Base-by-base conservation (phyloP, 2,329 filamentous ascomycete genomes). In the Gnomoniopsis smithogilvyi region DNA sequence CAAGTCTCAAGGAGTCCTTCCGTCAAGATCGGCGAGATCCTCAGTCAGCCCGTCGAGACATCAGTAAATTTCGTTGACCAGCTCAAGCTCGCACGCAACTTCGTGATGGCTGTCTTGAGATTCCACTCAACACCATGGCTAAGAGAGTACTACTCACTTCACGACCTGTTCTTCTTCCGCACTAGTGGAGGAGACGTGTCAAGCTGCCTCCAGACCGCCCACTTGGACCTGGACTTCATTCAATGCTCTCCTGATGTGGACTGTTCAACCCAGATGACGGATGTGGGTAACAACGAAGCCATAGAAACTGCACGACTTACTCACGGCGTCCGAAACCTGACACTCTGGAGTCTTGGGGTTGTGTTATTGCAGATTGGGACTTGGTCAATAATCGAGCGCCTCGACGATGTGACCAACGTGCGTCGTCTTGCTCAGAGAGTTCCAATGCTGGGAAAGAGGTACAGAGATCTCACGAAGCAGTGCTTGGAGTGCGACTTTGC, bases 41-140 rank as follows among this genome's bases (percentile, higher is more conserved):
- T 61, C 12, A 41, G 41, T 12, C 41, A 38, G 17, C 30, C 47
- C 6, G 47, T 45, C 10, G 51, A 58, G 24, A 45, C 1, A 3
- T 45, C 51, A 1, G 47, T 59, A 6, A 52, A 51, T 3, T 14
- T 59, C 15, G 51, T 55, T 8, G 51, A 61, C 22, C 59, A 61
- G 38, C 24, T 59, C 14, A 61, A 34, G 19, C 48, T 61, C 7
- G 55, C 59, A 2, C 59, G 51, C 4, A 51, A 19, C 34, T 51
- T 61, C 12, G 55, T 49, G 21, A 30, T 58, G 33, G 55, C 48
- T 21, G 48, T 52, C 3, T 57, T 65, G 12, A 59, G 61, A 6
- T 62, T 64, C 24, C 61, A 65, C 46, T 61, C 59, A 6, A 64
- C 63, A 2, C 61, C 64, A 1, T 64, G 64, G 62, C 47, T 63